A percentile compares a stretch with the other conserved stretches of the same genome.
Evolutionary conservation across 2,329 filamentous ascomycete species (phyloP).

Genomic region (Monilinia polystroma): DNA sequence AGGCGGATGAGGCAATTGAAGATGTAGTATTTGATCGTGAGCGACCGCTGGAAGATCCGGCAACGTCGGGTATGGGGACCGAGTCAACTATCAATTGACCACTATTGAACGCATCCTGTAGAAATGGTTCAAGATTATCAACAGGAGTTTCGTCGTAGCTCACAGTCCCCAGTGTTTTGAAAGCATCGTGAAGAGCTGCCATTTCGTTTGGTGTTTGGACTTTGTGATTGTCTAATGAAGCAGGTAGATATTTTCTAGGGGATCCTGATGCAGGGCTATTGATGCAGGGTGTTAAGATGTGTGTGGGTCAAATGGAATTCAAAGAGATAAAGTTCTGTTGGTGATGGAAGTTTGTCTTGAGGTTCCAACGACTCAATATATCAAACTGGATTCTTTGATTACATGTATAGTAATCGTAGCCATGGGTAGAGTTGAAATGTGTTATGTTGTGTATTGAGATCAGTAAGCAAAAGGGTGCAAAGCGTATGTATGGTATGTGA

Average conservation of each 20-base stretch:
- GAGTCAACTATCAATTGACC: constrained; percentile 74
- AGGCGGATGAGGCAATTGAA: constrained; percentile 47
- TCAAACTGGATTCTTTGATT: background rate
- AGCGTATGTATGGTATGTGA: background rate
- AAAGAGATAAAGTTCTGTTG: background rate
- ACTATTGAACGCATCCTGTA: constrained; percentile 61
- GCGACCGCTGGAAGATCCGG: constrained; percentile 50
- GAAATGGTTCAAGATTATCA: constrained; percentile 53
- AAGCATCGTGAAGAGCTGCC: constrained; percentile 58
- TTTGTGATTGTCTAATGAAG: background rate
- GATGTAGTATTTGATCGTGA: constrained; percentile 57
- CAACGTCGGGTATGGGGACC: constrained; percentile 57
- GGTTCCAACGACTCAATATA: background rate
- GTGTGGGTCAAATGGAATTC: background rate
- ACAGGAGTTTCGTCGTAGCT: constrained; percentile 50
- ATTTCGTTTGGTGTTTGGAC: constrained; percentile 41
- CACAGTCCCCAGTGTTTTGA: constrained; percentile 56
- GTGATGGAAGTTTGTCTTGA: background rate
- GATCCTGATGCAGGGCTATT: background rate
- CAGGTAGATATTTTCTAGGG: background rate
- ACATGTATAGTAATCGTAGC: background rate
- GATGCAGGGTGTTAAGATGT: background rate
- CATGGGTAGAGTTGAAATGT: background rate
- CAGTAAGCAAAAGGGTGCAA: background rate
- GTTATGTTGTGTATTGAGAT: background rate